Percentiles rank a stretch among this genome's conserved stretches.
Evolutionary conservation across 495 filamentous ascomycete genomes (phyloP).

Genomic region (Tricharina praecox): DNA sequence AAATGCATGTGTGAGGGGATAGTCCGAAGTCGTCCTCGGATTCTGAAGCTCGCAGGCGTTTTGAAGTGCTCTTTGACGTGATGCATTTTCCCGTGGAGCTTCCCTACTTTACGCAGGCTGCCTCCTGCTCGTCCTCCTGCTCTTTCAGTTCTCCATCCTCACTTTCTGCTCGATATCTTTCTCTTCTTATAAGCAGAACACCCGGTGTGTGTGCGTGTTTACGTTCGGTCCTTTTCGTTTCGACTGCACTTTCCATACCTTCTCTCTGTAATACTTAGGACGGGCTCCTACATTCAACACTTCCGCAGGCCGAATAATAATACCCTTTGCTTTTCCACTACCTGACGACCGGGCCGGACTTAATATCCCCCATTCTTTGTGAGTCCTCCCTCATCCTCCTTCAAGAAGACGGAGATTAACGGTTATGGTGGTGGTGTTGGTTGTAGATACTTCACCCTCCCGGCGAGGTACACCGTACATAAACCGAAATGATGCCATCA

Average conservation of each 20-base stretch:
- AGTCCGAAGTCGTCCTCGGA: neutral
- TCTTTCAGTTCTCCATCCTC: neutral
- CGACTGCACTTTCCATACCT: neutral
- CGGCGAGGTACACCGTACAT: conserved; percentile 19
- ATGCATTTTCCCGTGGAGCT: too few species aligned
- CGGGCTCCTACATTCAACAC: neutral
- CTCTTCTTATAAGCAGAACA: neutral
- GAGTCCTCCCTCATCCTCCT: neutral
- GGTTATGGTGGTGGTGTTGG: too few species aligned
- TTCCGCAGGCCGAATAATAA: conserved; percentile 2
- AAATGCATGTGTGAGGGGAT: neutral
- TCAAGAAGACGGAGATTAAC: too few species aligned
- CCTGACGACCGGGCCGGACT: neutral
- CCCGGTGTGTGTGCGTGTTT: neutral
- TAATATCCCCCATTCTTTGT: neutral
- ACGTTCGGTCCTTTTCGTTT: neutral
- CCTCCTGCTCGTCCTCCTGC: neutral
- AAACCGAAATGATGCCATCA: too few species aligned
- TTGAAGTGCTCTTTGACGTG: too few species aligned
- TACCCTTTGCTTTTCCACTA: neutral
- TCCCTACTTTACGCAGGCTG: too few species aligned
- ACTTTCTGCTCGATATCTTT: neutral
- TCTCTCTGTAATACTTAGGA: conserved; percentile 2
- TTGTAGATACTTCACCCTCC: conserved; percentile 14
- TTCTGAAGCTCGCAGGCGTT: conserved; percentile 1